Percentiles rank a stretch among this genome's conserved stretches.
phyloP scores from a whole-genome alignment of 306 rosid species.

The Comarum palustre region DNA sequence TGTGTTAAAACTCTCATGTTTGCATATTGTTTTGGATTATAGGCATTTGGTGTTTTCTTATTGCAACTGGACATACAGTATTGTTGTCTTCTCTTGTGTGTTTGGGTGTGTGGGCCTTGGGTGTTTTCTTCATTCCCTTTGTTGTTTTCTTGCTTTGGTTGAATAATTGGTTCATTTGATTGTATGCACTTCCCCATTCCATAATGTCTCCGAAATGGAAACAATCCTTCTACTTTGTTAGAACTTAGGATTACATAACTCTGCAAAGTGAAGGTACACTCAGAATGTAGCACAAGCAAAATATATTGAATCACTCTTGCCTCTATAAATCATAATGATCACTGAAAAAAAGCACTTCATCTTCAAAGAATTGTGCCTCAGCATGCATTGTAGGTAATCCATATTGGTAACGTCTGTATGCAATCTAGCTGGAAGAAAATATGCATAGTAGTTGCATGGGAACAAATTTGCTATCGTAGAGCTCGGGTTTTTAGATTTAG shows the following conservation, averaged over 20 bases:
- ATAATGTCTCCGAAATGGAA: neutral
- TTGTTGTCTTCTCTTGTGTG: neutral
- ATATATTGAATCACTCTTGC: neutral
- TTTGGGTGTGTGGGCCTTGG: slow-evolving; percentile 15
- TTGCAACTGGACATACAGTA: neutral
- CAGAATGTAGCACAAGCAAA: neutral
- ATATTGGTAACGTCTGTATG: neutral
- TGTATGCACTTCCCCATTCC: neutral
- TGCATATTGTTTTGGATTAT: no score
- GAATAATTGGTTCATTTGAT: neutral
- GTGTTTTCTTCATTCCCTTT: neutral
- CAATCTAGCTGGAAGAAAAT: neutral
- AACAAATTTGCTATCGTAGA: neutral
- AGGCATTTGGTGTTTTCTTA: no score
- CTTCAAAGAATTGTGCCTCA: neutral
- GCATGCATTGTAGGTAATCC: neutral
- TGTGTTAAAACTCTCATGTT: neutral
- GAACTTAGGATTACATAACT: neutral
- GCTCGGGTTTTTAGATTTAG: neutral
- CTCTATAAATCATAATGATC: neutral
- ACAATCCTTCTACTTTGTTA: neutral
- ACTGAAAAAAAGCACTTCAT: neutral
- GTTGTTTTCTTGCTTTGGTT: neutral
- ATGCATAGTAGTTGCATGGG: neutral
- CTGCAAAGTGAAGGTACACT: neutral